Conservation (phyloP, 257 asterid species). For the Scutellaria minor region DNA sequence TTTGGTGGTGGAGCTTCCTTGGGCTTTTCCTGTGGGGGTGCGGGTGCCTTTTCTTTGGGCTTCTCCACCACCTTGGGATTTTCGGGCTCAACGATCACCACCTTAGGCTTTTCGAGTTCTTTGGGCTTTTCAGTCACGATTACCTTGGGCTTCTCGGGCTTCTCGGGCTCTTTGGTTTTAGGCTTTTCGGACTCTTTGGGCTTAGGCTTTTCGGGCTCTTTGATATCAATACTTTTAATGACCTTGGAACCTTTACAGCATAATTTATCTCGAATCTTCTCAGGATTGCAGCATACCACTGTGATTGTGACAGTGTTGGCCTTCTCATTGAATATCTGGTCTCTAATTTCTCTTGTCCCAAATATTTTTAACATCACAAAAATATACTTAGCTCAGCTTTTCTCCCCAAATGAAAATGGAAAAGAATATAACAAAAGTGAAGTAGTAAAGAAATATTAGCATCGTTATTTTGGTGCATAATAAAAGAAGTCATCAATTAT, state of each 20-base stretch:
- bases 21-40: conserved; percentile 16
- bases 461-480: conserved; percentile 27
- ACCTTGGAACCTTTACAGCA: conserved; percentile 62
- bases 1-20: conserved; percentile 22
- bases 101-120: conserved; percentile 39
- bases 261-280: conserved; percentile 71
- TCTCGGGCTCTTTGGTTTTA: conserved; percentile 25
- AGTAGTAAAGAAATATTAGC: neutral
- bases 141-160: conserved; percentile 35
- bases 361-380: conserved; percentile 28
- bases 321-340: conserved; percentile 68
- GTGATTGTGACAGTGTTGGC: conserved; percentile 60
- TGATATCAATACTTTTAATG: conserved; percentile 69
- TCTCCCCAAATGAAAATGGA: neutral
- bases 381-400: conserved; percentile 30
- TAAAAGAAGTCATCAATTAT: neutral
- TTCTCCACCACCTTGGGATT: conserved; percentile 31
- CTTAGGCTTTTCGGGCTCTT: conserved; percentile 42
- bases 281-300: conserved; percentile 77
- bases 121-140: conserved; percentile 28
- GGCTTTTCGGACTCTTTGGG: conserved; percentile 38
- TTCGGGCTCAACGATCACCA: conserved; percentile 17
- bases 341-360: conserved; percentile 68
- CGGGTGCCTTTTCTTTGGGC: conserved; percentile 3
- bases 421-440: neutral